These are phyloP conservation scores for Penicillium sclerotigenum DNA, from an alignment of 2,329 filamentous ascomycete genomes.

Conservation along the genomic window DNA sequence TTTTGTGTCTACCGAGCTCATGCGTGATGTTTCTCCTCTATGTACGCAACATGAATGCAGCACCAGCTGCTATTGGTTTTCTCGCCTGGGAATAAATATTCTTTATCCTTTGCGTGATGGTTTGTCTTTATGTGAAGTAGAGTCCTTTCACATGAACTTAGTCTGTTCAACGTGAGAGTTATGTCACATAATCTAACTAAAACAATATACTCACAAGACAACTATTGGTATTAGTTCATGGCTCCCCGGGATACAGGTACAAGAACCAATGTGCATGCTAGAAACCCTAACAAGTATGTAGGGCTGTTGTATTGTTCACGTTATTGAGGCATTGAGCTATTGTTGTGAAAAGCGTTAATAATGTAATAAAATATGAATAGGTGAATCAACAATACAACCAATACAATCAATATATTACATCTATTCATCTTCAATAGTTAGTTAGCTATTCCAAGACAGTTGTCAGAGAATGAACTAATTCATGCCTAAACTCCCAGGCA, in stretches of 20 bases:
- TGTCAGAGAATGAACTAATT: neutral
- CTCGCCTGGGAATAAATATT: slow-evolving; percentile 4
- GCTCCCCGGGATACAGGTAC: no score
- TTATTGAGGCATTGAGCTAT: neutral
- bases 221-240: neutral
- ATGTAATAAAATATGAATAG: neutral
- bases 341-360: neutral
- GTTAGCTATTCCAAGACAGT: neutral
- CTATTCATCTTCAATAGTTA: neutral
- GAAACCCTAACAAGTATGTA: neutral
- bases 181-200: neutral
- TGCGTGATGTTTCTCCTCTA: slow-evolving; percentile 19
- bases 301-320: neutral
- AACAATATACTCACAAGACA: neutral
- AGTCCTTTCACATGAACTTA: neutral
- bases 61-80: slow-evolving; percentile 17
- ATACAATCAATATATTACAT: neutral
- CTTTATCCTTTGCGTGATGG: neutral
- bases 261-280: neutral
- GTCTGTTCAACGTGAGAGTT: neutral
- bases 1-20: slow-evolving; percentile 20
- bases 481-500: neutral
- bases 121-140: neutral
- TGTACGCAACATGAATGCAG: slow-evolving; percentile 17
- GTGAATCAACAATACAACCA: neutral